These are phyloP conservation scores for Scopulariopsis brevicaulis DNA, from an alignment of 2,329 filamentous ascomycete genomes.

Conservation along the genomic window DNA sequence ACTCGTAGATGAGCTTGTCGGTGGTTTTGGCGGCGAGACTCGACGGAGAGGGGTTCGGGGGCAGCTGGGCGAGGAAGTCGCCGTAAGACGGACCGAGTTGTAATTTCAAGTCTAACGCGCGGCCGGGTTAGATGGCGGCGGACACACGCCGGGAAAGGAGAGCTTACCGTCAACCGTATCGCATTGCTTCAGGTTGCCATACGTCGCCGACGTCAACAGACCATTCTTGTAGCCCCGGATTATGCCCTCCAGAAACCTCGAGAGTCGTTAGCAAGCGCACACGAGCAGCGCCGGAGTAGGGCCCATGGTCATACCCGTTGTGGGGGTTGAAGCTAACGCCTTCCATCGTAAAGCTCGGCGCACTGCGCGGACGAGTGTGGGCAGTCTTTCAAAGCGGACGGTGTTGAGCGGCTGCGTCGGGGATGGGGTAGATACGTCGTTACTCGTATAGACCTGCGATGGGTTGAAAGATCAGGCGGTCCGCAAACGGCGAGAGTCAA, in stretches of 20 bases:
- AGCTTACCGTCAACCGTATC: slow-evolving; percentile 84
- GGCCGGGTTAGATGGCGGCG: slow-evolving; percentile 1
- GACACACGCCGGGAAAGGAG: slow-evolving; percentile 2
- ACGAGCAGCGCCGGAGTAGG: not conserved
- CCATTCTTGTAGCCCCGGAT: slow-evolving; percentile 94
- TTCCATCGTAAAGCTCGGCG: slow-evolving; percentile 50
- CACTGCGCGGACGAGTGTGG: not conserved
- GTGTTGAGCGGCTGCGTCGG: not conserved
- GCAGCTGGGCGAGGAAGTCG: slow-evolving; percentile 87
- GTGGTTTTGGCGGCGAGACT: slow-evolving; percentile 90
- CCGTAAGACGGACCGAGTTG: slow-evolving; percentile 95
- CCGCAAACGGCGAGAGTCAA: not conserved
- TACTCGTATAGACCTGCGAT: not conserved
- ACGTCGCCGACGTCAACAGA: slow-evolving; percentile 81
- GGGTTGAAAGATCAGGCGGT: not conserved
- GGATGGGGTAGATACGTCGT: not conserved
- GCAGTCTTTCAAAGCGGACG: not conserved
- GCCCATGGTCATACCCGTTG: not conserved
- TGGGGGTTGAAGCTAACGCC: slow-evolving; percentile 72
- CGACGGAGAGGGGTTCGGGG: slow-evolving; percentile 94
- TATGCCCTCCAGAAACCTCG: slow-evolving; percentile 91
- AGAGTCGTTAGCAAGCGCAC: slow-evolving; percentile 14
- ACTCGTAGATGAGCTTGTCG: slow-evolving; percentile 95
- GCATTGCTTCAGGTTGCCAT: slow-evolving; percentile 93
- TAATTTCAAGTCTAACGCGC: slow-evolving; percentile 73